Base-by-base conservation (phyloP, 352 stramenopile genomes). In the Globisporangium polare region DNA sequence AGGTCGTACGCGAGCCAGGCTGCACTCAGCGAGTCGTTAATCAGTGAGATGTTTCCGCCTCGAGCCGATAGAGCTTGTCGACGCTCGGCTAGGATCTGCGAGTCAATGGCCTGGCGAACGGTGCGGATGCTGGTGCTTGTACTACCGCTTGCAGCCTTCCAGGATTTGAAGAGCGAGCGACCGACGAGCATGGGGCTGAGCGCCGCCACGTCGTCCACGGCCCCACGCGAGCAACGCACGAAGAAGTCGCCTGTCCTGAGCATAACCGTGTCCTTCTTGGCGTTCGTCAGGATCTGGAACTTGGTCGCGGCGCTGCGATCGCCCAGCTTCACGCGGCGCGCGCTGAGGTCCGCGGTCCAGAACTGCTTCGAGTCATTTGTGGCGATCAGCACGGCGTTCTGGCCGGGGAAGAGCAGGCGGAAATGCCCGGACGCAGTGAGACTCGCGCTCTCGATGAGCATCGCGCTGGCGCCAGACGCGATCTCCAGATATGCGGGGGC, bases 1-100 rank as follows among this genome's bases (percentile, higher is more conserved):
- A 52, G 12, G 13, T 52, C 46, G 22, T 52, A 52, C 46, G 46
- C 24, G 46, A 52, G 46, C 46, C 46, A 52, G n/a, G 46, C 46
- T 2, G 46, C 22, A 13, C n/a, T 52, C 46, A 52, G 22, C 13
- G 46, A 52, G 46, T 52, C 46, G 24, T 52, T 52, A 12, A 33
- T 52, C 22, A 52, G 33, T 12, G 33, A 52, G 46, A 10, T 52
- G 4, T 33, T 22, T 20, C 22, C 9, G 24, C 46, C 17, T 39
- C 13, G 33, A 17, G 46, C 24, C 5, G 24, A 33, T 17, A 52
- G 24, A 15, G 33, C 24, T 18, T 52, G 18, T 52, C 24, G 27
- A 3, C 46, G 20, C 46, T 52, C 46, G 33, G 46, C 22, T 24
- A 52, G 46, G 46, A 52, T 52, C 24, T 52, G 46, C 13, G 22